These are phyloP conservation scores for Spathaspora arborariae DNA, from an alignment of 805 yeast genomes.

Conservation along the genomic window DNA sequence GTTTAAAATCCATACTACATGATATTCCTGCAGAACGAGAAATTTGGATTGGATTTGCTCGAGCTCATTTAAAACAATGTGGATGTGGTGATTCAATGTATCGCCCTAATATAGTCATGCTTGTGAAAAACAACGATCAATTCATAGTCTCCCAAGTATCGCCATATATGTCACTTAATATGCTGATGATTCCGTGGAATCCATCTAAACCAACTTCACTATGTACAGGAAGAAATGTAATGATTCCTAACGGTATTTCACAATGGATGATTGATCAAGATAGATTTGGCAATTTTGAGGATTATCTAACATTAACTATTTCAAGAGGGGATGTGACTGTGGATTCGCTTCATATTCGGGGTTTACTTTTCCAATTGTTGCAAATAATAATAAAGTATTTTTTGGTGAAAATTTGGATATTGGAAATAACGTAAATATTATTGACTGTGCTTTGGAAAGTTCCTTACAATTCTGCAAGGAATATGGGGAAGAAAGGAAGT, in stretches of 20 bases:
- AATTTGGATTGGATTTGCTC: conserved; percentile 36
- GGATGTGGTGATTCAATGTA: conserved; percentile 36
- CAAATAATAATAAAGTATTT: not conserved
- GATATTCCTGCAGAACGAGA: conserved; percentile 23
- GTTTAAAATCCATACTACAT: conserved; percentile 8
- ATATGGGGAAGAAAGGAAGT: conserved; percentile 17
- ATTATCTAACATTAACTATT: conserved; percentile 27
- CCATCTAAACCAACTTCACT: conserved; percentile 9
- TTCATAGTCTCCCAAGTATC: conserved; percentile 27
- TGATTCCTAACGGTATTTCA: conserved; percentile 32
- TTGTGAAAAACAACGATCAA: conserved; percentile 14
- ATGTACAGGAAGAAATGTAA: conserved; percentile 24
- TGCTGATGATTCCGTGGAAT: conserved; percentile 31
- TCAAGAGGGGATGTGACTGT: conserved; percentile 36
- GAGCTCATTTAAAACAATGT: conserved; percentile 34
- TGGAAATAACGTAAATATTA: not conserved
- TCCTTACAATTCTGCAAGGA: conserved; percentile 22
- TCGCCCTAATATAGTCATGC: conserved; percentile 35
- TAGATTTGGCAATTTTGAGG: conserved; percentile 11
- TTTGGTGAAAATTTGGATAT: not conserved
- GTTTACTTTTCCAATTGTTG: conserved; percentile 17
- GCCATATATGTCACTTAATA: conserved; percentile 26
- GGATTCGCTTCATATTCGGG: conserved; percentile 28
- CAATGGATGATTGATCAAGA: conserved; percentile 17
- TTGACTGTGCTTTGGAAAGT: conserved; percentile 24